Evolutionary conservation across 148 eudicot genomes (phyloP).

Genomic region (Selenicereus undatus): DNA sequence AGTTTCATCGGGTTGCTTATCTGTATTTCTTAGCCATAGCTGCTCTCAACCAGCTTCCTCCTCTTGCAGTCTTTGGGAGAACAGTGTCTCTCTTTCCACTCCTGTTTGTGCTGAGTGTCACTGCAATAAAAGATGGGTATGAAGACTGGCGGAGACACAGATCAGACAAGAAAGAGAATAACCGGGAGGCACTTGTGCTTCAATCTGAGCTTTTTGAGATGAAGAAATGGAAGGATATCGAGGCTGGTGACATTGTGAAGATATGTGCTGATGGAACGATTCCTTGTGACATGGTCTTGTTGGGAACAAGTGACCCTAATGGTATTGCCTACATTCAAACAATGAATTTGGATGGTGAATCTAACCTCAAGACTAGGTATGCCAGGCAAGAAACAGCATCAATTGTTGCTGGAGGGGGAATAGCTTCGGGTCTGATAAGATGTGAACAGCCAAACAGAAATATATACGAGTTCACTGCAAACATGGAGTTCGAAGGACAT

Average conservation of each 20-base stretch:
- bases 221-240: conserved; percentile 73
- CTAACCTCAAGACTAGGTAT: conserved; percentile 92
- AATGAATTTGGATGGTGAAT: conserved; percentile 97
- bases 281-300: conserved; percentile 85
- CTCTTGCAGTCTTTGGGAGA: conserved; percentile 93
- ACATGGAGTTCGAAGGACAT: conserved; percentile 73
- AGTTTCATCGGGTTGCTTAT: conserved; percentile 94
- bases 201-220: conserved; percentile 49
- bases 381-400: conserved; percentile 85
- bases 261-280: conserved; percentile 68
- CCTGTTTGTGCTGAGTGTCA: conserved; percentile 80
- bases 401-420: conserved; percentile 53
- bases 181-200: conserved; percentile 67
- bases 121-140: conserved; percentile 94
- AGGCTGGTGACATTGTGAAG: conserved; percentile 86
- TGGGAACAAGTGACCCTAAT: conserved; percentile 82
- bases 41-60: conserved; percentile 93
- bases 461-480: conserved; percentile 91
- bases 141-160: conserved; percentile 97
- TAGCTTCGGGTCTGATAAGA: conserved; percentile 59
- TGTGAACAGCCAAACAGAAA: conserved; percentile 97
- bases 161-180: conserved; percentile 87
- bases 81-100: conserved; percentile 92
- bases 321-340: conserved; percentile 95
- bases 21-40: conserved; percentile 85